Evolutionary conservation across 2,329 filamentous ascomycete genomes (phyloP).

Genomic region (Chalaropsis thielavioides): DNA sequence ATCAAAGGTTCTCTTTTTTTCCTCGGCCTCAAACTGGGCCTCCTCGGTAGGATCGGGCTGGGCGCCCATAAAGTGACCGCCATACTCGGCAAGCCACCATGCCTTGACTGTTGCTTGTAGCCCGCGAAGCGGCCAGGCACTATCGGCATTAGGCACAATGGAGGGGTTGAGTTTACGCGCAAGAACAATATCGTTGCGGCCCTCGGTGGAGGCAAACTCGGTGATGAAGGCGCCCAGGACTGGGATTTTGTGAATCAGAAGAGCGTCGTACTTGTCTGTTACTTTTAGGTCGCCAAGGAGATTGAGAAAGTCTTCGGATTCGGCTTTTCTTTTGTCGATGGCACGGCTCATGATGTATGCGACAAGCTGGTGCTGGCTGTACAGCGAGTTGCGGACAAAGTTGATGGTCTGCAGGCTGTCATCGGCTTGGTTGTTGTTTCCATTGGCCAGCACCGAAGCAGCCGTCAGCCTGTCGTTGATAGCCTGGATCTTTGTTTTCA

Average conservation of each 20-base stretch:
- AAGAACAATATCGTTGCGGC: constrained; percentile 49
- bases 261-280: constrained; percentile 60
- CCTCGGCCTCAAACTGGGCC: constrained; percentile 34
- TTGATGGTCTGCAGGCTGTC: constrained; percentile 66
- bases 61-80: constrained; percentile 71
- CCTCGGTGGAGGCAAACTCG: constrained; percentile 64
- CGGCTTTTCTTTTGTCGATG: constrained; percentile 59
- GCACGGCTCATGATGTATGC: constrained; percentile 66
- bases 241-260: constrained; percentile 68
- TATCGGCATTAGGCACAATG: constrained; percentile 52
- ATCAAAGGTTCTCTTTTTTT: constrained; percentile 53
- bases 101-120: constrained; percentile 65
- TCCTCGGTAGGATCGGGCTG: constrained; percentile 38
- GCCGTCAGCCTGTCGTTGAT: constrained; percentile 65
- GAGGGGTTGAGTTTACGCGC: constrained; percentile 55
- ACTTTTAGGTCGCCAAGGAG: constrained; percentile 55
- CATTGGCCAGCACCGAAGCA: constrained; percentile 57
- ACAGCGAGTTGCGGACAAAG: constrained; percentile 64
- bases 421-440: constrained; percentile 33
- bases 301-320: constrained; percentile 55
- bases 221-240: constrained; percentile 63
- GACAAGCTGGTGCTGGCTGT: constrained; percentile 79
- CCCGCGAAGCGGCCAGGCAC: constrained; percentile 57
- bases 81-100: constrained; percentile 90
- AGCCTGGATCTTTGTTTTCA: constrained; percentile 62